Evolutionary conservation across 768 basidiomycete species (phyloP).

Genomic region (Termitomyces sp.): DNA sequence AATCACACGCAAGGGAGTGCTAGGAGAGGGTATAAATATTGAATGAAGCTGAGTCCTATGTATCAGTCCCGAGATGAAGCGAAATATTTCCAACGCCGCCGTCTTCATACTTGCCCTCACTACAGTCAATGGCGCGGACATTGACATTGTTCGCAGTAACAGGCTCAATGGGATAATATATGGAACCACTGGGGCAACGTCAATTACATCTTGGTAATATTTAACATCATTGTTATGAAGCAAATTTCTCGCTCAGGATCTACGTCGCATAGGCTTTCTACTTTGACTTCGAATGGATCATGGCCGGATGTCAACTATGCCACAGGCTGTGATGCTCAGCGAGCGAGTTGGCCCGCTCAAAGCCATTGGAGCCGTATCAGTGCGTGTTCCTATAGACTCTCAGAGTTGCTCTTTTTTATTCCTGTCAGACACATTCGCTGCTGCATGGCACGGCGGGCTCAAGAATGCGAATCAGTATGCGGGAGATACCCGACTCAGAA

Average conservation of each 20-base stretch:
- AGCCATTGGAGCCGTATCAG: constrained; percentile 54
- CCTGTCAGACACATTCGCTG: constrained; percentile 46
- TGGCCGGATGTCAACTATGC: constrained; percentile 65
- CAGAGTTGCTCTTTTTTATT: neutral
- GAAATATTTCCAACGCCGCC: neutral
- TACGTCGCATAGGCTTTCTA: constrained; percentile 35
- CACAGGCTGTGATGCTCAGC: constrained; percentile 55
- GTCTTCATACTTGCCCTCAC: neutral
- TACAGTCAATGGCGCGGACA: constrained; percentile 7
- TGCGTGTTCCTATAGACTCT: constrained; percentile 19
- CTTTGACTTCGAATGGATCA: constrained; percentile 45
- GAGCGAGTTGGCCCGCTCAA: constrained; percentile 71
- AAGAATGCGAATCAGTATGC: constrained; percentile 37
- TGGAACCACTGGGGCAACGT: constrained; percentile 34
- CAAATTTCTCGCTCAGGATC: neutral
- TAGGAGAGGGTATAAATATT: constrained; percentile 10
- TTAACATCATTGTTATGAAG: neutral
- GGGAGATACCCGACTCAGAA: constrained; percentile 34
- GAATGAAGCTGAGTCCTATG: neutral
- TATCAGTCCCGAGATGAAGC: constrained; percentile 5
- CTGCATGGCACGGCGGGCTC: constrained; percentile 54
- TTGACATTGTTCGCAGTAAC: constrained; percentile 32
- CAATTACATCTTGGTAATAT: constrained; percentile 38
- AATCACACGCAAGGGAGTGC: neutral
- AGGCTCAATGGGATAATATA: constrained; percentile 37